phyloP scores from a whole-genome alignment of 306 rosid species.

The Rosa chinensis region DNA sequence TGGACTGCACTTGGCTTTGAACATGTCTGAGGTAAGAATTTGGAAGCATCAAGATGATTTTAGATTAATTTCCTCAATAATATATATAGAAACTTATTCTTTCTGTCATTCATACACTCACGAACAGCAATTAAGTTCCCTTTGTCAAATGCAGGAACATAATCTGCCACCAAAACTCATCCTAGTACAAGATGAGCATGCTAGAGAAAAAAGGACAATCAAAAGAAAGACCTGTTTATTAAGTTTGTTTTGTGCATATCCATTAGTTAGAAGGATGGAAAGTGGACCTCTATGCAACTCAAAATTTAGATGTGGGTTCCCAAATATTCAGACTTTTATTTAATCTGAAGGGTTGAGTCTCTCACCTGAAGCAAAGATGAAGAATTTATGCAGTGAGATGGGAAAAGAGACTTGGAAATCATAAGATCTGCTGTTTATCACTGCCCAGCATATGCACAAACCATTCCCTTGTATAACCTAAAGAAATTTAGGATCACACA shows the following conservation, averaged over 20 bases:
- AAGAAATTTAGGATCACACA: not conserved
- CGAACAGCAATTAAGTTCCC: not conserved
- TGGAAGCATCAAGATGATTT: not conserved
- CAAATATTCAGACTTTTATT: not conserved
- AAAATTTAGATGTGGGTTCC: not conserved
- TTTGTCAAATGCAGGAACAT: not conserved
- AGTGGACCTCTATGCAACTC: not conserved
- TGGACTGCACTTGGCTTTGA: not conserved
- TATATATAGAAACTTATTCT: not conserved
- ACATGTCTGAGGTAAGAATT: not conserved
- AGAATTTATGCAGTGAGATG: not conserved
- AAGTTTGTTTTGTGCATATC: not conserved
- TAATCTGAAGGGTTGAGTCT: not conserved
- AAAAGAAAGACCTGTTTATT: not conserved
- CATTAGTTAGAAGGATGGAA: not conserved
- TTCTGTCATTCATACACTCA: not conserved
- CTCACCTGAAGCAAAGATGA: not conserved
- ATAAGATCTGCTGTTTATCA: not conserved
- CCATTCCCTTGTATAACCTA: not conserved
- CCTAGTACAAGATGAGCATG: not conserved
- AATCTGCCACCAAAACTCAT: not conserved
- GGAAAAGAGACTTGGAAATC: not conserved
- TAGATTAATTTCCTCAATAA: not conserved
- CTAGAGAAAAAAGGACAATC: not conserved
- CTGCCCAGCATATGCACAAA: not conserved